A percentile compares a stretch with the other conserved stretches of the same genome.
phyloP scores from a whole-genome alignment of 140 eudicot species.

The Bidens hawaiensis region DNA sequence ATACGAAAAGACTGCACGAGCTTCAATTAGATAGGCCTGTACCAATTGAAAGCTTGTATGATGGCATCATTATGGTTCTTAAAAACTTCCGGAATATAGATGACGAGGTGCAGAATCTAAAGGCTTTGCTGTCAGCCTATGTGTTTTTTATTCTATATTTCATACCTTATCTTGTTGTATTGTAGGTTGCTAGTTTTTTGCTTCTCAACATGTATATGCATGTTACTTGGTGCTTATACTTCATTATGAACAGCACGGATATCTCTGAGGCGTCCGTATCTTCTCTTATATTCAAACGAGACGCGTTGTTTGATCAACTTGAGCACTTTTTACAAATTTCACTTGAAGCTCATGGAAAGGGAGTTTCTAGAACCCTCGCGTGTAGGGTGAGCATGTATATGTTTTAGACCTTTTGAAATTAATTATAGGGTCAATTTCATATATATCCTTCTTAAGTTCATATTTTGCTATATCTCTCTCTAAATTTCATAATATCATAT shows the following conservation, averaged over 20 bases:
- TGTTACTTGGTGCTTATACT: conserved; percentile 67
- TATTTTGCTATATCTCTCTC: not conserved
- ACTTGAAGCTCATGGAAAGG: conserved; percentile 44
- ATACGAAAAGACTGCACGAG: conserved; percentile 83
- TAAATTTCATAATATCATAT: not conserved
- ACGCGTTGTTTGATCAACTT: conserved; percentile 58
- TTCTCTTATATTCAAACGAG: conserved; percentile 58
- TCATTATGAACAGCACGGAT: conserved; percentile 46
- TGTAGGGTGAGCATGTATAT: conserved; percentile 50
- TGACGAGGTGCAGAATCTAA: conserved; percentile 58
- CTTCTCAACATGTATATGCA: conserved; percentile 93
- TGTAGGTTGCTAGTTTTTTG: conserved; percentile 72
- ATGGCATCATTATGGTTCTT: conserved; percentile 46
- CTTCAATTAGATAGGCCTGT: conserved; percentile 60
- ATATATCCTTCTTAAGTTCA: not conserved
- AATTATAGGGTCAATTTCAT: not conserved
- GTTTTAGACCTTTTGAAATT: not conserved
- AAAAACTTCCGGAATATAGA: conserved; percentile 54
- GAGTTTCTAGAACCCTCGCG: conserved; percentile 50
- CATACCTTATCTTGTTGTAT: conserved; percentile 6
- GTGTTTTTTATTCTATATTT: not conserved
- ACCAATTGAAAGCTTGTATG: conserved; percentile 68
- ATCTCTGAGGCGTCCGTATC: conserved; percentile 58
- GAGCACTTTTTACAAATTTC: conserved; percentile 41
- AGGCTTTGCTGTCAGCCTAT: not conserved